A percentile compares a stretch with the other conserved stretches of the same genome.
Evolutionary conservation across 352 stramenopile genomes (phyloP).

Genomic region (Elongisporangium prolatum): DNA sequence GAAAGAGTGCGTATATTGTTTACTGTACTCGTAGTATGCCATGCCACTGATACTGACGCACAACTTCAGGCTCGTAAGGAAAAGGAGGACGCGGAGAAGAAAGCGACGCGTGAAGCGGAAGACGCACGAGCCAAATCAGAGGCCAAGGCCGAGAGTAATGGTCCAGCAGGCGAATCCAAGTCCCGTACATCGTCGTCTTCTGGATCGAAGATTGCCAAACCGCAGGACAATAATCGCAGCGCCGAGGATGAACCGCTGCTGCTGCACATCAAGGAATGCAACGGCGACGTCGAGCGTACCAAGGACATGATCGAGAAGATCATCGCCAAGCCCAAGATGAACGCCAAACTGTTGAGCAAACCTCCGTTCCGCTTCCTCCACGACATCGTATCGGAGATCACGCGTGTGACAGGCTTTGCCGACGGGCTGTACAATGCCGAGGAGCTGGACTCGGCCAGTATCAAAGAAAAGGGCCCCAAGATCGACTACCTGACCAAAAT

Average conservation of each 20-base stretch:
- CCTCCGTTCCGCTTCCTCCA: conserved; percentile 88
- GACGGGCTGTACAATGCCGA: conserved; percentile 80
- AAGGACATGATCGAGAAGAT: conserved; percentile 77
- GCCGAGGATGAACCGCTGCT: conserved; percentile 34
- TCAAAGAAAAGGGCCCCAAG: conserved; percentile 94
- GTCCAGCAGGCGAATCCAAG: conserved; percentile 5
- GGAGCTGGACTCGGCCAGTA: conserved; percentile 87
- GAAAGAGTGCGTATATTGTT: conserved; percentile 20
- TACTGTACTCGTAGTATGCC: neutral
- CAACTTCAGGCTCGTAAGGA: conserved; percentile 20
- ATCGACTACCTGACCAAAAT: conserved; percentile 88
- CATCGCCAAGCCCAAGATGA: conserved; percentile 85
- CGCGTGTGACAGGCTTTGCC: conserved; percentile 72
- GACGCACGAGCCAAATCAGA: conserved; percentile 29
- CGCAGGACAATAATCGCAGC: conserved; percentile 18
- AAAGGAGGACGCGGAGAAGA: conserved; percentile 25
- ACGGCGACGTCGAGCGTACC: conserved; percentile 68
- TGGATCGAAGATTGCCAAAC: conserved; percentile 21
- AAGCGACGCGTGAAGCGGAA: conserved; percentile 12
- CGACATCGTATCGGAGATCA: conserved; percentile 81
- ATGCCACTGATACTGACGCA: neutral
- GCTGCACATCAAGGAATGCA: conserved; percentile 64
- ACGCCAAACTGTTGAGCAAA: conserved; percentile 73
- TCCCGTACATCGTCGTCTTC: conserved; percentile 20
- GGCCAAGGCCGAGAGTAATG: conserved; percentile 9